Evolutionary conservation across 2,329 filamentous ascomycete species (phyloP).

Genomic region (Leptographium lundbergii): DNA sequence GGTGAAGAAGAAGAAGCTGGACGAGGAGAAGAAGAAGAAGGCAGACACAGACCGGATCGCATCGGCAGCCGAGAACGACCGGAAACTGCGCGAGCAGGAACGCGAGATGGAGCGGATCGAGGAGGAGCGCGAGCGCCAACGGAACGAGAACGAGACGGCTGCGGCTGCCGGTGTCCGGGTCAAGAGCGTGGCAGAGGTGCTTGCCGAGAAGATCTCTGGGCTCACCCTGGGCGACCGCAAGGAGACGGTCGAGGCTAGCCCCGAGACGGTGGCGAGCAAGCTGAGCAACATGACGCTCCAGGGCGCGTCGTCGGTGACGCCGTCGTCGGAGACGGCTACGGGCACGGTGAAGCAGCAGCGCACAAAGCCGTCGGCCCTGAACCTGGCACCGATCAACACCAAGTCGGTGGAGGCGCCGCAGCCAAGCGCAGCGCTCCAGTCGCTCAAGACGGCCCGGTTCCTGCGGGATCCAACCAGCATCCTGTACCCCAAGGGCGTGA

Average conservation of each 20-base stretch:
- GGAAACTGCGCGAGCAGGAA: constrained; percentile 59
- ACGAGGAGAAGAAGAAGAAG: constrained; percentile 9
- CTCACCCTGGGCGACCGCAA: constrained; percentile 30
- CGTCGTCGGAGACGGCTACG: constrained; percentile 21
- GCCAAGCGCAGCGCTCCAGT: constrained; percentile 86
- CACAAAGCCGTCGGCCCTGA: constrained; percentile 74
- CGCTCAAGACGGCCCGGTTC: constrained; percentile 83
- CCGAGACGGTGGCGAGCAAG: constrained; percentile 35
- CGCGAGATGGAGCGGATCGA: constrained; percentile 61
- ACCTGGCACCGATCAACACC: constrained; percentile 68
- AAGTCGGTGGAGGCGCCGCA: constrained; percentile 83
- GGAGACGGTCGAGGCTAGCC: constrained; percentile 21
- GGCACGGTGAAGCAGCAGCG: constrained; percentile 45
- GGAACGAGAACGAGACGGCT: constrained; percentile 35
- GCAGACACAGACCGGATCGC: constrained; percentile 9
- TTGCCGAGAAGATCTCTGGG: constrained; percentile 27
- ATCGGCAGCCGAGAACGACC: constrained; percentile 12
- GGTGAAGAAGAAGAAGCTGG: constrained; percentile 9
- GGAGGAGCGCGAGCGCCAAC: constrained; percentile 53
- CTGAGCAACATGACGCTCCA: constrained; percentile 36
- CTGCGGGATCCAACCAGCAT: constrained; percentile 65
- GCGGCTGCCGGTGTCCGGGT: constrained; percentile 23
- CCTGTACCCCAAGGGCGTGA: constrained; percentile 68
- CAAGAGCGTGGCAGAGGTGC: constrained; percentile 37
- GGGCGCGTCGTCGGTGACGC: constrained; percentile 7